These are phyloP conservation scores for Termitomyces titanicus DNA, from an alignment of 768 basidiomycete species.

Conservation along the genomic window DNA sequence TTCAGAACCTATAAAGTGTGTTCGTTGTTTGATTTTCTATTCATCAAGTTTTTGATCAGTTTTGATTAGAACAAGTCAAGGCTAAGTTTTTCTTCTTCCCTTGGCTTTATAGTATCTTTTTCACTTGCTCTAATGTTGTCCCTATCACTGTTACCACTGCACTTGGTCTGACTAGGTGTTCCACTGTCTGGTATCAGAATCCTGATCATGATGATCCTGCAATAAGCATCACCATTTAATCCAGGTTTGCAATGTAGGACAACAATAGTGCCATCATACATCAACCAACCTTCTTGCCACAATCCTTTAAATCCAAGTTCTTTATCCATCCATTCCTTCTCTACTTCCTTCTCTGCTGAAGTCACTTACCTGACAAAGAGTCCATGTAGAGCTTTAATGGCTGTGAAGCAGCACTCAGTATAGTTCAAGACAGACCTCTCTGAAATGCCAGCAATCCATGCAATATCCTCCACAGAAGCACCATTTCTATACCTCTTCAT, in stretches of 20 bases:
- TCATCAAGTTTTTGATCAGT: neutral
- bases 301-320: too few relatives aligned
- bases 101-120: neutral
- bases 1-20: neutral
- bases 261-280: too few relatives aligned
- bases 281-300: too few relatives aligned
- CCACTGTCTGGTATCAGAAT: neutral
- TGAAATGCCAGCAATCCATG: neutral
- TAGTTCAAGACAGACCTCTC: too few relatives aligned
- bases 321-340: too few relatives aligned
- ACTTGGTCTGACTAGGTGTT: neutral
- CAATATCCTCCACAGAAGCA: neutral
- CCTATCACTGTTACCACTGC: neutral
- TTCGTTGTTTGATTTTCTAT: neutral
- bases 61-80: neutral
- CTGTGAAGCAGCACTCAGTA: too few relatives aligned
- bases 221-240: too few relatives aligned
- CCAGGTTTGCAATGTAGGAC: too few relatives aligned
- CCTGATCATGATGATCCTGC: too few relatives aligned
- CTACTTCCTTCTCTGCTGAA: too few relatives aligned
- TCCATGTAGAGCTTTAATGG: too few relatives aligned
- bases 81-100: neutral
- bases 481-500: neutral
- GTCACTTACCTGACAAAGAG: too few relatives aligned
- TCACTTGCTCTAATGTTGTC: neutral